phyloP scores from a whole-genome alignment of 108 stramenopile species.

The Skeletonema grethae region DNA sequence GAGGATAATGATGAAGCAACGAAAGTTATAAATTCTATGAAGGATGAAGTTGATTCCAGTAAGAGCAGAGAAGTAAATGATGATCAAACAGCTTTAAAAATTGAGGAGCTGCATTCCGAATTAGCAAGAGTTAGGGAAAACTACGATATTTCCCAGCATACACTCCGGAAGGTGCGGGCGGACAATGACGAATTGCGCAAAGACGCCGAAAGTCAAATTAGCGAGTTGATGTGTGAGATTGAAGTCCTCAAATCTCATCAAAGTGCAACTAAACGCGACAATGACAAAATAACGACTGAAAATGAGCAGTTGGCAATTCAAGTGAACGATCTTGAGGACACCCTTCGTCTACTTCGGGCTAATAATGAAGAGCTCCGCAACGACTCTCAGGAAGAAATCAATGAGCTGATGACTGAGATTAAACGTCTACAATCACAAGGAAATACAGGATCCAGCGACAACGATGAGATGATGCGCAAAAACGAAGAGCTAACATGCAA shows the following conservation, averaged over 20 bases:
- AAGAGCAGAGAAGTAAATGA: conserved; percentile 1
- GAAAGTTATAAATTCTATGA: conserved; percentile 18
- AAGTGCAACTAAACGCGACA: not conserved
- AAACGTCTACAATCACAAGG: not conserved
- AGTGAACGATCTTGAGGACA: not conserved
- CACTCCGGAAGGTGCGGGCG: conserved; percentile 5
- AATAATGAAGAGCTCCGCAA: not conserved
- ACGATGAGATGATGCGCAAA: not conserved
- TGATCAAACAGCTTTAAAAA: conserved; percentile 3
- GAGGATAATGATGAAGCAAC: conserved; percentile 4
- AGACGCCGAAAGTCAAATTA: conserved; percentile 10
- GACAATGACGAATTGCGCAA: conserved; percentile 11
- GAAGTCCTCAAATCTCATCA: not conserved
- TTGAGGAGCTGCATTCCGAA: conserved; percentile 1
- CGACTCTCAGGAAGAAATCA: conserved; percentile 1
- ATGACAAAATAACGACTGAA: not conserved
- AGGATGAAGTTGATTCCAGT: conserved; percentile 17
- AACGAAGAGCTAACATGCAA: not conserved
- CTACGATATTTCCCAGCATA: conserved; percentile 3
- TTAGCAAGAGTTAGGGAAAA: not conserved
- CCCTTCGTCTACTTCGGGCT: not conserved
- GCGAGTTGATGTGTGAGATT: conserved; percentile 10
- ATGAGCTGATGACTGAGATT: not conserved
- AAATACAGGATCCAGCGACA: not conserved
- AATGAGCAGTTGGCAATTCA: not conserved